phyloP scores from a whole-genome alignment of 805 yeast species.

The Maudiozyma barnettii region DNA sequence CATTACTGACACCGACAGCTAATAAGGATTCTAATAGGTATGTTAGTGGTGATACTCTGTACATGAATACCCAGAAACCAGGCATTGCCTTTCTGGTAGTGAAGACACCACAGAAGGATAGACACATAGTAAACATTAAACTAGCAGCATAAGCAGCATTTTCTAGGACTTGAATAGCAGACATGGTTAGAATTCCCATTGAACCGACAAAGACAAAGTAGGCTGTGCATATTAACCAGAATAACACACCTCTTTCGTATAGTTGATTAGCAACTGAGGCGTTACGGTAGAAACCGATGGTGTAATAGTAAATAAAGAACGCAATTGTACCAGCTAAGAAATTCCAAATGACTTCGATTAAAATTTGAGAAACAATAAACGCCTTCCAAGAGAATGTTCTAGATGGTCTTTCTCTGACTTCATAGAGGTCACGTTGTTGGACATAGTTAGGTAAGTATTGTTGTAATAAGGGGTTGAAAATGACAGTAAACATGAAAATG shows the following conservation, averaged over 20 bases:
- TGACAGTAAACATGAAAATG: conserved; percentile 54
- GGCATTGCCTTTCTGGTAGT: conserved; percentile 49
- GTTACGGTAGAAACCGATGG: conserved; percentile 58
- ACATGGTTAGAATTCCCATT: conserved; percentile 48
- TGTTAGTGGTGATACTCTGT: conserved; percentile 64
- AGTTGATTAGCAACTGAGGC: conserved; percentile 43
- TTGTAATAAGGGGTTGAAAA: conserved; percentile 47
- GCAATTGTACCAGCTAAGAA: conserved; percentile 50
- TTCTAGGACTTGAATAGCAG: conserved; percentile 49
- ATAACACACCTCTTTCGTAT: conserved; percentile 47
- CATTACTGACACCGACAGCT: conserved; percentile 46
- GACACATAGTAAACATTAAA: conserved; percentile 50
- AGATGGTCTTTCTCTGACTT: conserved; percentile 66
- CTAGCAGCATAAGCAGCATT: conserved; percentile 56
- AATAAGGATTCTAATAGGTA: conserved; percentile 52
- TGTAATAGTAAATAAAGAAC: conserved; percentile 60
- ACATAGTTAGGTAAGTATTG: conserved; percentile 59
- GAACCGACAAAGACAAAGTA: conserved; percentile 50
- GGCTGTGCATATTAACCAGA: conserved; percentile 37
- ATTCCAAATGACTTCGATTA: conserved; percentile 62
- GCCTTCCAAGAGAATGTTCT: conserved; percentile 62
- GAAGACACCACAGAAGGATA: conserved; percentile 75
- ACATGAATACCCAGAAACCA: conserved; percentile 78
- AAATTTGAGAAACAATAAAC: conserved; percentile 51
- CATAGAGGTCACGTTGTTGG: conserved; percentile 55